Percentiles rank a stretch among this genome's conserved stretches.
Evolutionary conservation across 495 filamentous ascomycete species (phyloP).

Genomic region (Cercophora newfieldiana): DNA sequence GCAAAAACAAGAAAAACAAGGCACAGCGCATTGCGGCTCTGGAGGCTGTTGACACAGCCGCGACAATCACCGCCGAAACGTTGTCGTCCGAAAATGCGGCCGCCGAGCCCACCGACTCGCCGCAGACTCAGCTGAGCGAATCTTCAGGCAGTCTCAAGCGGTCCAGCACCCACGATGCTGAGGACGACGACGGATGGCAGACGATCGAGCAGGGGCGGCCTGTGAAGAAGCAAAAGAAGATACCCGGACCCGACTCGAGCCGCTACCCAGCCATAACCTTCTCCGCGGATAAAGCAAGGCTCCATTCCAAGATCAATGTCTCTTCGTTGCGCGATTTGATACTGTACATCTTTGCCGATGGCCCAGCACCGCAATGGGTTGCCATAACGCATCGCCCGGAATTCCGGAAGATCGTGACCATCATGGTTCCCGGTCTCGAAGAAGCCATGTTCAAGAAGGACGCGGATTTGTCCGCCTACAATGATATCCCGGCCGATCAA

Average conservation of each 20-base stretch:
- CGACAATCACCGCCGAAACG: neutral
- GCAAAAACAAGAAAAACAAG: conserved; percentile 33
- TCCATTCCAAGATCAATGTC: conserved; percentile 75
- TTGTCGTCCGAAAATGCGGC: neutral
- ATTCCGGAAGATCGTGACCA: conserved; percentile 81
- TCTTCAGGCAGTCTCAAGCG: conserved; percentile 41
- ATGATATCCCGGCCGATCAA: conserved; percentile 34
- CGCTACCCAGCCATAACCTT: conserved; percentile 77
- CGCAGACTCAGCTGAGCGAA: conserved; percentile 20
- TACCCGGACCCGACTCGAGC: conserved; percentile 46
- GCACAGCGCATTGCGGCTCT: neutral
- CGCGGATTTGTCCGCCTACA: conserved; percentile 52
- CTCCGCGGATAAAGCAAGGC: conserved; percentile 60
- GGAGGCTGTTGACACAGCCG: neutral
- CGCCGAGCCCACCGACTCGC: conserved; percentile 16
- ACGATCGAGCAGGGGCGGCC: conserved; percentile 49
- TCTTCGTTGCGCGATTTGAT: conserved; percentile 76
- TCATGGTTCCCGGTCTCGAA: conserved; percentile 93
- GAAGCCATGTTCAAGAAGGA: conserved; percentile 81
- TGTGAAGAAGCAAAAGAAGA: conserved; percentile 60
- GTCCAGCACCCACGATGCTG: conserved; percentile 41
- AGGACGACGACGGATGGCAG: conserved; percentile 50
- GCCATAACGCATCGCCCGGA: conserved; percentile 71
- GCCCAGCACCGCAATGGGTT: conserved; percentile 80
- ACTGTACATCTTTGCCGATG: conserved; percentile 90